Conservation (phyloP, 1,139 yeast genomes). For the Lodderomyces theae region DNA sequence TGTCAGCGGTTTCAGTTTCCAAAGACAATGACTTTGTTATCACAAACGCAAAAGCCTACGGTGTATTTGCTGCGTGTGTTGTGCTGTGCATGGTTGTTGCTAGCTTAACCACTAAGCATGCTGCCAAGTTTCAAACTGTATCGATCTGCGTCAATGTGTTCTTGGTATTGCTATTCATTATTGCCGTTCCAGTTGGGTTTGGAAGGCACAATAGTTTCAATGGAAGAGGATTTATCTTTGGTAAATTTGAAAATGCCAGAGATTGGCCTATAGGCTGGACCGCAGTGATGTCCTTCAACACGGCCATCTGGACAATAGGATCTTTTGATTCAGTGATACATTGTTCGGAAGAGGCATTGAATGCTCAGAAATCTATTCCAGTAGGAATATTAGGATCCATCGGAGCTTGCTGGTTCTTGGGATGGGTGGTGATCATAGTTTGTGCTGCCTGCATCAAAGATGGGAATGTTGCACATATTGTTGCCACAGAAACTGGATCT, state of each 20-base stretch:
- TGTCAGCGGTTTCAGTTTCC: conserved; percentile 31
- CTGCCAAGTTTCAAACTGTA: conserved; percentile 57
- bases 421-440: conserved; percentile 45
- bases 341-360: conserved; percentile 66
- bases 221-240: conserved; percentile 48
- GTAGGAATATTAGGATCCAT: conserved; percentile 52
- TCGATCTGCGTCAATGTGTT: conserved; percentile 56
- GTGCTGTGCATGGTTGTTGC: conserved; percentile 28
- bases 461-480: conserved; percentile 43
- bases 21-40: conserved; percentile 29
- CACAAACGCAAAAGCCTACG: conserved; percentile 30
- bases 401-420: conserved; percentile 56
- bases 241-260: conserved; percentile 49
- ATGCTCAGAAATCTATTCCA: conserved; percentile 71
- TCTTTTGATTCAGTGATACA: conserved; percentile 73
- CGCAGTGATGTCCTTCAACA: conserved; percentile 56
- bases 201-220: conserved; percentile 44
- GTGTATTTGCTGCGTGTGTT: conserved; percentile 35
- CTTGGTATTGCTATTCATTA: conserved; percentile 52
- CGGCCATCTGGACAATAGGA: conserved; percentile 65
- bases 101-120: conserved; percentile 34
- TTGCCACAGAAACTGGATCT: conserved; percentile 46
- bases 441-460: conserved; percentile 52
- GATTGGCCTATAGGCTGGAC: conserved; percentile 22
- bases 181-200: conserved; percentile 66